A percentile compares a stretch with the other conserved stretches of the same genome.
Conservation (phyloP, 225 moss, liverwort and hornwort species). For the Marchantia paleacea region DNA sequence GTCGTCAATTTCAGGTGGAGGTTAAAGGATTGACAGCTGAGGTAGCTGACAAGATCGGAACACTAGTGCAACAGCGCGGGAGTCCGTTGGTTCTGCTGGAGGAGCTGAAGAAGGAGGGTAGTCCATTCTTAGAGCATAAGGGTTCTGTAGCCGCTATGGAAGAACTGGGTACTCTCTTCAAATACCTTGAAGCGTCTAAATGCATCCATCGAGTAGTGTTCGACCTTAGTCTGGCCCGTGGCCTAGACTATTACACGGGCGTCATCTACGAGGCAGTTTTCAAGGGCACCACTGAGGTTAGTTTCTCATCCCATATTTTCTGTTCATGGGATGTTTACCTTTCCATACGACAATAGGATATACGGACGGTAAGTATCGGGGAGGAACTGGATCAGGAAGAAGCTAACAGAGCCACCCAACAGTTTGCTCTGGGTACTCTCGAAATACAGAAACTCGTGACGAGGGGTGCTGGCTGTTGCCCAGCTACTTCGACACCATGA, state of each 20-base stretch:
- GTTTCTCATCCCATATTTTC: not conserved
- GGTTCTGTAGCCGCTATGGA: slow-evolving; percentile 45
- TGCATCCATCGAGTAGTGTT: slow-evolving; percentile 47
- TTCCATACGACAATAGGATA: not conserved
- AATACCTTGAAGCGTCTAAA: slow-evolving; percentile 40
- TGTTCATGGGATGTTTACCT: not conserved
- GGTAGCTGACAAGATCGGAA: slow-evolving; percentile 48
- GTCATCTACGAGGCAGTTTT: slow-evolving; percentile 57
- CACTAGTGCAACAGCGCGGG: slow-evolving; percentile 44
- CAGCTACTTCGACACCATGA: too few relatives aligned
- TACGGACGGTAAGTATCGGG: too few relatives aligned
- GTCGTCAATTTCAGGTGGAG: slow-evolving; percentile 32
- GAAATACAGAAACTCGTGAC: too few relatives aligned
- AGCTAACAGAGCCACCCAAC: too few relatives aligned
- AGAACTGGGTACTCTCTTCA: slow-evolving; percentile 46
- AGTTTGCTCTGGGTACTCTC: too few relatives aligned
- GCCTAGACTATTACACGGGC: slow-evolving; percentile 59
- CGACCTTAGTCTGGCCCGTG: slow-evolving; percentile 53
- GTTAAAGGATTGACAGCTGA: slow-evolving; percentile 51
- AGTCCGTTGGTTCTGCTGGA: slow-evolving; percentile 40
- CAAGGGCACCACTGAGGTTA: slow-evolving; percentile 43
- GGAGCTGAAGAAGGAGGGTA: slow-evolving; percentile 36
- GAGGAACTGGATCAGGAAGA: too few relatives aligned
- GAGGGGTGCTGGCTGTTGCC: too few relatives aligned
- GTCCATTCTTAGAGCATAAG: slow-evolving; percentile 35